phyloP scores from a whole-genome alignment of 2,329 filamentous ascomycete genomes.

The Ilyonectria mors-panacis region DNA sequence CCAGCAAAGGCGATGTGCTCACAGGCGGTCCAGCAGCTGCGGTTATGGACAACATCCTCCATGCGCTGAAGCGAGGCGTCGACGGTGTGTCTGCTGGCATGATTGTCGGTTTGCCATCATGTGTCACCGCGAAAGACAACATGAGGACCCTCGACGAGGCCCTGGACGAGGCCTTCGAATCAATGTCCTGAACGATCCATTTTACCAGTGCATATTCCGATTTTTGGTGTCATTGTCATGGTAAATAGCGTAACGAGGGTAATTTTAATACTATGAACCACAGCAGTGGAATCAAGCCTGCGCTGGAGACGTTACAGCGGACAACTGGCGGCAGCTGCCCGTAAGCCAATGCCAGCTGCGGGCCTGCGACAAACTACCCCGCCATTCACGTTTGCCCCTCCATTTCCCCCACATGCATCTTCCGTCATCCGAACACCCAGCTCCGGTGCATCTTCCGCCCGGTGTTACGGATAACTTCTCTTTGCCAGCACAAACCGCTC shows the following conservation, averaged over 20 bases:
- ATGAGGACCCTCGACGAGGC: background rate
- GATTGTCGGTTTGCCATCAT: background rate
- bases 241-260: background rate
- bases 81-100: background rate
- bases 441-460: conserved; percentile 7
- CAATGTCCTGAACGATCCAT: background rate
- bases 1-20: background rate
- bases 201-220: too few species aligned
- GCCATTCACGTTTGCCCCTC: conserved; percentile 16
- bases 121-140: background rate
- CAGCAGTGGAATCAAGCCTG: background rate
- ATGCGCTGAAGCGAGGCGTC: conserved; percentile 1
- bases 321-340: background rate
- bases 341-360: background rate
- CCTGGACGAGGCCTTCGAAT: background rate
- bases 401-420: conserved; percentile 15
- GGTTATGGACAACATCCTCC: conserved; percentile 1
- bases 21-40: background rate
- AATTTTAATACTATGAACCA: background rate
- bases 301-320: background rate
- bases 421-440: conserved; percentile 16
- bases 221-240: too few species aligned
- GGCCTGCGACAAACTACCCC: conserved; percentile 10
- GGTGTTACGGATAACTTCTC: conserved; percentile 10
- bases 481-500: conserved; percentile 6